Evolutionary conservation across 306 rosid species (phyloP), one percentile per base, ranked within the genome.

Genomic region (Fagus crenata): DNA sequence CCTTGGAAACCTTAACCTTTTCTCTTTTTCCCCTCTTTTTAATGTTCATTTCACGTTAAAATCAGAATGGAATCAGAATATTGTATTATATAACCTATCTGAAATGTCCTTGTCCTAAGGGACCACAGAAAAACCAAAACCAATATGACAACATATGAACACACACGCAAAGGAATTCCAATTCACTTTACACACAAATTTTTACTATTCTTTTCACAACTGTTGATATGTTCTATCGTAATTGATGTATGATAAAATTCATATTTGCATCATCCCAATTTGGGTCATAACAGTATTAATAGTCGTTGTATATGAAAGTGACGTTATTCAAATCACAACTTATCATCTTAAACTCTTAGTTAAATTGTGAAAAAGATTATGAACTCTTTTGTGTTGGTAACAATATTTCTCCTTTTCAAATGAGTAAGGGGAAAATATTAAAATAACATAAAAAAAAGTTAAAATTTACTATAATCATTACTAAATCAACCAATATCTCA

Each of bases 401-500:
- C 51, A 22, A 22, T 22, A 46, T 46, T 8, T 13, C 4, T 7
- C 14, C 51, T 46, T 46, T 60, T 32, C 49, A 65, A 64, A 14
- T 12, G 31, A 37, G 49, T 18, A 15, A 31, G 14, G 4, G 49
- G 31, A 14, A 15, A 35, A 37, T 17, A 33, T 60, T 58, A 2
- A 35, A 63, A 22, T 14, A 7, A 64, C 8, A 36, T 35, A 1
- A 37, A 63, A 65, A 65, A 14, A n/a, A n/a, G 7, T 40, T 12
- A 35, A 67, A n/a, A 67, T 9, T 17, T 7, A 17, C 49, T 6
- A 3, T 39, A 17, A 67, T 67, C 71, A 39, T 67, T 39, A 39
- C 71, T 17, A 67, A 37, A 67, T 67, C 71, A 67, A 67, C 46
- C 71, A 67, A n/a, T 37, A 67, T 67, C 71, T 67, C 18, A 4